Evolutionary conservation across 2,329 filamentous ascomycete genomes (phyloP), one percentile per base, ranked within the genome.

Genomic region (Exophiala bonariae): DNA sequence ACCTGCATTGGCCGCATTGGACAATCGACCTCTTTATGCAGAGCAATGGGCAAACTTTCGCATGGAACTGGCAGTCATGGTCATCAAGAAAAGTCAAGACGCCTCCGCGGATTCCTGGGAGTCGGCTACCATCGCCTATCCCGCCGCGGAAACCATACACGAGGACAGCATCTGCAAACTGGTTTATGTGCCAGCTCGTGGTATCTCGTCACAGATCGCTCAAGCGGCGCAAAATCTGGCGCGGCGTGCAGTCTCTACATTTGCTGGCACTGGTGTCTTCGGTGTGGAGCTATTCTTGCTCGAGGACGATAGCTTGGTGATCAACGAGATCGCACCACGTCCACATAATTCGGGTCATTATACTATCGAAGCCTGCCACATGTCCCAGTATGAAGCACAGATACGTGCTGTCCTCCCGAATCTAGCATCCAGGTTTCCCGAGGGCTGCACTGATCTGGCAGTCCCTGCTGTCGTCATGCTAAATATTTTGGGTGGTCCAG

Each of bases 281-380:
- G 93, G 92, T 1, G 92, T 97, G 0, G 93, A 99, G 71, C 88
- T 97, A 83, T 99, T 99, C 70, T 70, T 97, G 3, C 79, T 91
- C 9, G 72, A 83, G 39, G 82, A 93, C 59, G 82, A 82, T 72
- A 72, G 66, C 48, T 76, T 96, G 2, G 71, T 95, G 48, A 79
- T 96, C 59, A 96, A 95, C 67, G 90, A 96, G 69, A 86, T 95
- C 54, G 89, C 89, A 0, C 89, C 88, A 10, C 78, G 89, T 31
- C 80, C 82, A 41, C 91, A 96, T 71, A 96, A 96, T 72, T 95
- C 89, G 0, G 93, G 93, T 1, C 93, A 97, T 69, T 92, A 91
- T 70, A 95, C 88, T 2, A 97, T 97, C 56, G 92, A 99, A 72
- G 88, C 89, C 3, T 89, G 93, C 39, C 83, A 85, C 0, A 81